Percentiles rank a stretch among this genome's conserved stretches.
Conservation (phyloP, 352 stramenopile species). For the Globisporangium spiculum region DNA sequence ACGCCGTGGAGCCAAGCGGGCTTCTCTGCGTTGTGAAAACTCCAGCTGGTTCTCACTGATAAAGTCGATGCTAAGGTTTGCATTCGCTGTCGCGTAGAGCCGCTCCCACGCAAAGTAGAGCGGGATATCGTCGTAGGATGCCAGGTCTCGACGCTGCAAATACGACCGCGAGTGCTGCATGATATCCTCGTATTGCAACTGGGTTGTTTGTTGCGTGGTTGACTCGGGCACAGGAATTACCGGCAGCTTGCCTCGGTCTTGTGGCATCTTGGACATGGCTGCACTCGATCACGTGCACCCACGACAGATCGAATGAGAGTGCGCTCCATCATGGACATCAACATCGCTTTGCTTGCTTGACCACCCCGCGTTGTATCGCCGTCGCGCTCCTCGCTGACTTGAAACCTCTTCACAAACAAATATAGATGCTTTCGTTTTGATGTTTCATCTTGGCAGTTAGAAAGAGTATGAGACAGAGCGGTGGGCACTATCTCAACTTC, state of each 20-base stretch:
- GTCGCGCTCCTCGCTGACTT: background rate
- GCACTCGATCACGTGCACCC: background rate
- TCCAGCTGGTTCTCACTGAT: slow-evolving; percentile 31
- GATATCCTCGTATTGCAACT: slow-evolving; percentile 29
- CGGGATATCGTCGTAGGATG: slow-evolving; percentile 45
- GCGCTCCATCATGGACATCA: slow-evolving; percentile 2
- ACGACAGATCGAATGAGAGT: background rate
- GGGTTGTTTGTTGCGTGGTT: background rate
- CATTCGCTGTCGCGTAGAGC: slow-evolving; percentile 41
- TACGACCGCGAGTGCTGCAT: slow-evolving; percentile 33
- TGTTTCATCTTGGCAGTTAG: background rate
- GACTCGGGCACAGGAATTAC: background rate
- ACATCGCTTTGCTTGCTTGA: background rate
- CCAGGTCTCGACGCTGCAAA: slow-evolving; percentile 37
- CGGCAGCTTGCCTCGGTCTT: background rate
- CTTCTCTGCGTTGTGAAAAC: slow-evolving; percentile 28
- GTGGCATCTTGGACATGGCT: background rate
- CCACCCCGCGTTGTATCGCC: background rate
- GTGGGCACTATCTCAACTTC: background rate
- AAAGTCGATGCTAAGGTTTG: slow-evolving; percentile 47
- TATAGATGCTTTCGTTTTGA: background rate
- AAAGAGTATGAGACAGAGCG: slow-evolving; percentile 1
- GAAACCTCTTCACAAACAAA: slow-evolving; percentile 4
- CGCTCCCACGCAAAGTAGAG: slow-evolving; percentile 59
- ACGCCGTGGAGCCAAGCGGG: slow-evolving; percentile 30